phyloP scores from a whole-genome alignment of 495 filamentous ascomycete species.

The Penicillium odoratum region DNA sequence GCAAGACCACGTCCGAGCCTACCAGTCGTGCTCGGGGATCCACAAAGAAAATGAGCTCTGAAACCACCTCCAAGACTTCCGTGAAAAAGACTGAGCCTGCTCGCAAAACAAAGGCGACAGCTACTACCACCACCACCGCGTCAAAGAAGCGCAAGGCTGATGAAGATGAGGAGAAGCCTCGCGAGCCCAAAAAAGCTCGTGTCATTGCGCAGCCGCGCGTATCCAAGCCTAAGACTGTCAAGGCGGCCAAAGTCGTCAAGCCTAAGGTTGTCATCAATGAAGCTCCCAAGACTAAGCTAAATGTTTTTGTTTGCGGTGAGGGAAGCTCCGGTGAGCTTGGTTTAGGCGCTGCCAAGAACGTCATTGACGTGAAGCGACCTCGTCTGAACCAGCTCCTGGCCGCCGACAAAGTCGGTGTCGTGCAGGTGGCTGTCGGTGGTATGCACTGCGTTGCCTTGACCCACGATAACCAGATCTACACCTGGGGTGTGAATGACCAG shows the following conservation, averaged over 20 bases:
- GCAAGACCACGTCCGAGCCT: constrained; percentile 7
- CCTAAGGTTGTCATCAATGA: constrained; percentile 42
- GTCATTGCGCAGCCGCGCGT: constrained; percentile 23
- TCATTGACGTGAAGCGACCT: constrained; percentile 67
- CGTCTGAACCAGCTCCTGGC: constrained; percentile 60
- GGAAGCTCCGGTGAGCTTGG: constrained; percentile 69
- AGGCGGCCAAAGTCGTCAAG: constrained; percentile 27
- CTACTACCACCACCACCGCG: constrained; percentile 17
- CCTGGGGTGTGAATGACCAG: constrained; percentile 72
- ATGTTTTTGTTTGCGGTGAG: constrained; percentile 69
- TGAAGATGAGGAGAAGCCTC: constrained; percentile 26
- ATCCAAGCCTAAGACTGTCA: constrained; percentile 34
- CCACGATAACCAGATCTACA: constrained; percentile 60
- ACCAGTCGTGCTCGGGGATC: constrained; percentile 7
- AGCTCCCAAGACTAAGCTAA: constrained; percentile 48
- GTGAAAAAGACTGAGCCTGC: constrained; percentile 15
- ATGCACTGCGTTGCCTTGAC: constrained; percentile 67
- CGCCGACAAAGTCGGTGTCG: constrained; percentile 60
- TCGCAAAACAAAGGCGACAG: constrained; percentile 19
- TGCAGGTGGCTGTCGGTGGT: constrained; percentile 61
- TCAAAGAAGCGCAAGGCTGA: constrained; percentile 46
- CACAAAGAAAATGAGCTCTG: constrained; percentile 21
- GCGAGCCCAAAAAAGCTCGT: constrained; percentile 21
- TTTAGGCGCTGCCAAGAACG: constrained; percentile 59
- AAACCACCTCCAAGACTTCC: constrained; percentile 7